These are phyloP conservation scores for Calocera cornea DNA, from an alignment of 768 basidiomycete genomes.

Conservation along the genomic window DNA sequence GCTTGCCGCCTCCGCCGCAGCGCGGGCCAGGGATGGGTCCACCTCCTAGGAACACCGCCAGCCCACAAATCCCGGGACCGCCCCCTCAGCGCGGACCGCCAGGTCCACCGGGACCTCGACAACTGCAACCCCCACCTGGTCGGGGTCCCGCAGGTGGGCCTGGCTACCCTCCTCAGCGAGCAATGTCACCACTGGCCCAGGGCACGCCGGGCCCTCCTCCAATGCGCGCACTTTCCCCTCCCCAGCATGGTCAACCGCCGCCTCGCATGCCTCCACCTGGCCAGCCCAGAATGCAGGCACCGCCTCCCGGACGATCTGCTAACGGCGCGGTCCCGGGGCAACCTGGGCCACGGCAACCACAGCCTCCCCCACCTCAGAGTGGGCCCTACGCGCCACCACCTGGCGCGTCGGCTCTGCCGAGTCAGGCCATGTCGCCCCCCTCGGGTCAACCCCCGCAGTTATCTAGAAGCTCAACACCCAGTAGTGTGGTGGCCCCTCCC, in stretches of 20 bases:
- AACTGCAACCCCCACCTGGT: slow-evolving; percentile 22
- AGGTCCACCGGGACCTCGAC: slow-evolving; percentile 27
- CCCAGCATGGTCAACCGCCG: neutral
- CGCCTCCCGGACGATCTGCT: slow-evolving; percentile 7
- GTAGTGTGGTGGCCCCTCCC: slow-evolving; percentile 7
- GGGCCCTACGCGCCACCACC: slow-evolving; percentile 12
- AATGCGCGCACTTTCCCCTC: slow-evolving; percentile 5
- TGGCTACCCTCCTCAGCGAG: slow-evolving; percentile 9
- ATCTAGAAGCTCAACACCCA: neutral
- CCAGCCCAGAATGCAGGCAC: slow-evolving; percentile 3
- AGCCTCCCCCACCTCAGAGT: neutral
- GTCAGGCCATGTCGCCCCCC: neutral
- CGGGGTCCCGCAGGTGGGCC: slow-evolving; percentile 14
- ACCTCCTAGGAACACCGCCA: slow-evolving; percentile 18
- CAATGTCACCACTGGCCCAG: slow-evolving; percentile 22
- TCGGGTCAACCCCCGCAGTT: neutral
- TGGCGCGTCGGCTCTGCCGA: slow-evolving; percentile 8
- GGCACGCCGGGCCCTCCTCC: slow-evolving; percentile 13
- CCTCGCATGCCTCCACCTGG: slow-evolving; percentile 12
- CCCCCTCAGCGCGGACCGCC: slow-evolving; percentile 10
- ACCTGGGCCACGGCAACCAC: neutral
- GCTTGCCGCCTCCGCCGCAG: slow-evolving; percentile 26
- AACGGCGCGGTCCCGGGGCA: neutral
- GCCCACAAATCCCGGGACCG: slow-evolving; percentile 32
- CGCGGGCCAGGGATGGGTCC: slow-evolving; percentile 30